These are phyloP conservation scores for Vigna unguiculata DNA, from an alignment of 306 rosid species.

Conservation along the genomic window DNA sequence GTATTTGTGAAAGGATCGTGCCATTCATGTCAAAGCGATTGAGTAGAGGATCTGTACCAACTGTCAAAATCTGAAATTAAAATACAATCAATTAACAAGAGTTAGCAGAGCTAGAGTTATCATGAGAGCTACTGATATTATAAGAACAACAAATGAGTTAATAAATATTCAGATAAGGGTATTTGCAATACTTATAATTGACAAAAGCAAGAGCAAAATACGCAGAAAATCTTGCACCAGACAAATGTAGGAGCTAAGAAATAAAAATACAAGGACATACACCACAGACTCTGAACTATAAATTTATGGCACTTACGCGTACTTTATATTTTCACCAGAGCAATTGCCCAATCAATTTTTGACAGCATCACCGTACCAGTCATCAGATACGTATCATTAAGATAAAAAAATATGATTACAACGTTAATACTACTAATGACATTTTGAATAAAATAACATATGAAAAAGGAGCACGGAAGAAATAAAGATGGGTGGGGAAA, in stretches of 20 bases:
- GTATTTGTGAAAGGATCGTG: conserved; percentile 81
- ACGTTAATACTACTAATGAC: not conserved
- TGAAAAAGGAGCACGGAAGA: not conserved
- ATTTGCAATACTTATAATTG: not conserved
- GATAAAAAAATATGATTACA: conserved; percentile 1
- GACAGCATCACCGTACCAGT: not conserved
- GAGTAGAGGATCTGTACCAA: conserved; percentile 87
- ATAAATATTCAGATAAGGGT: conserved; percentile 4
- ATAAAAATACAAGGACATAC: not conserved
- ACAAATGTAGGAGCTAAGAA: conserved; percentile 1
- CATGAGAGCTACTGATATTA: conserved; percentile 3
- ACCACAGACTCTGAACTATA: conserved; percentile 10
- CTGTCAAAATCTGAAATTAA: conserved; percentile 69
- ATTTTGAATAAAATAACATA: not conserved
- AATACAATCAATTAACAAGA: conserved; percentile 9
- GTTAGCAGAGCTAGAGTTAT: not conserved
- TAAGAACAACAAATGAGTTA: conserved; percentile 16
- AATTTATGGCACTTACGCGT: not conserved
- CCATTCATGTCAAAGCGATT: conserved; percentile 83
- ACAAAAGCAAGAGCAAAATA: conserved; percentile 17
- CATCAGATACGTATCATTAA: conserved; percentile 7
- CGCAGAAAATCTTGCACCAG: not conserved
- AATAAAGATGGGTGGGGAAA: not conserved
- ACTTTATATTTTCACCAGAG: not conserved
- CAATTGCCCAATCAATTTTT: conserved; percentile 9